Conservation (phyloP, 2,329 filamentous ascomycete species). For the Chalaropsis ovoidea region DNA sequence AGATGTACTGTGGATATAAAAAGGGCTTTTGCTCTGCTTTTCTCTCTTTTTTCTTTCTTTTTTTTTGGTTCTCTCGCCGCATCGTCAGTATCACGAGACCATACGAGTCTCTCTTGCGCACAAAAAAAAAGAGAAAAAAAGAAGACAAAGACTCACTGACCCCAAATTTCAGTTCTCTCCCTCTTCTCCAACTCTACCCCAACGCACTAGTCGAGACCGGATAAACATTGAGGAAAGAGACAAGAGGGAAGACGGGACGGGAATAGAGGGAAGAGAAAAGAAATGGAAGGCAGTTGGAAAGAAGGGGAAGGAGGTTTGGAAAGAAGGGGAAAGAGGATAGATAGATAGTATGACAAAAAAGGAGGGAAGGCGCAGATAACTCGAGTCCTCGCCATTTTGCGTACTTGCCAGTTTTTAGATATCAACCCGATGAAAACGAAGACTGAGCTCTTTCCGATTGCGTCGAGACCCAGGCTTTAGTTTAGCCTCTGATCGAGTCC, state of each 20-base stretch:
- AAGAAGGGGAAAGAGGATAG: not conserved
- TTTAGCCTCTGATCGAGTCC: too few species aligned
- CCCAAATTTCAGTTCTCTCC: not conserved
- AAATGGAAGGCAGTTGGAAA: not conserved
- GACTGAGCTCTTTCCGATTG: too few species aligned
- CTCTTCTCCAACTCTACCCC: not conserved
- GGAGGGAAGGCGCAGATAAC: not conserved
- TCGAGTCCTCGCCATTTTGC: too few species aligned
- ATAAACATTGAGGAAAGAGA: slow-evolving; percentile 3
- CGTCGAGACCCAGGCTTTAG: too few species aligned
- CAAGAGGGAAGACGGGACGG: not conserved
- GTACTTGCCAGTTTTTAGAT: too few species aligned
- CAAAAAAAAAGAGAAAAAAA: not conserved
- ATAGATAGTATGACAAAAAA: not conserved
- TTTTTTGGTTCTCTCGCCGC: not conserved
- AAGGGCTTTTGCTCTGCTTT: not conserved
- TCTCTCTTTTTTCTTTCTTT: not conserved
- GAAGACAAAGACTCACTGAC: not conserved
- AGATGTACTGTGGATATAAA: not conserved
- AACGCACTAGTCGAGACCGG: not conserved
- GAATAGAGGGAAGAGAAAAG: not conserved
- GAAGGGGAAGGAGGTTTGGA: not conserved
- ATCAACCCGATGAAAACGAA: too few species aligned
- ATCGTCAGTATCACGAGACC: not conserved
- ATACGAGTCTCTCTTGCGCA: not conserved